Percentiles rank a stretch among this genome's conserved stretches.
Conservation (phyloP, 495 filamentous ascomycete genomes). For the Aspergillus cavernicola region DNA sequence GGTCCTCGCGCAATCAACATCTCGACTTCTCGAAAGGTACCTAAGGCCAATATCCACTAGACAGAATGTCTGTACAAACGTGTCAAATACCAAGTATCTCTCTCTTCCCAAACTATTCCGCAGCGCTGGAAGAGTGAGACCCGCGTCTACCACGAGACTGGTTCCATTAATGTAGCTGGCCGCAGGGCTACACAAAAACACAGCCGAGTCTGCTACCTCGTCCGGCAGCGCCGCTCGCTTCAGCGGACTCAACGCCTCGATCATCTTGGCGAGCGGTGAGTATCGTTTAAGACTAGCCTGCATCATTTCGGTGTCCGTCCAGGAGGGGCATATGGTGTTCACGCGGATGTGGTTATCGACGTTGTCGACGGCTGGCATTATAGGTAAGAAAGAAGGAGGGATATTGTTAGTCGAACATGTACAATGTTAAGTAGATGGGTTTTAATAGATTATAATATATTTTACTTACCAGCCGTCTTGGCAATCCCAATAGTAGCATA, state of each 20-base stretch:
- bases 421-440: too few relatives aligned
- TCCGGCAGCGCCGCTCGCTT: not conserved
- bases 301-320: not conserved
- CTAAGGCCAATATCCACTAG: too few relatives aligned
- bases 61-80: too few relatives aligned
- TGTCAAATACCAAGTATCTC: too few relatives aligned
- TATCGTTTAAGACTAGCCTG: not conserved
- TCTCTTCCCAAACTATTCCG: too few relatives aligned
- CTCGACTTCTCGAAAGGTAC: too few relatives aligned
- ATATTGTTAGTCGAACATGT: not conserved
- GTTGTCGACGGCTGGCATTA: not conserved
- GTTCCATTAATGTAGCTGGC: slow-evolving; percentile 3
- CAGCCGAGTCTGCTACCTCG: not conserved
- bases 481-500: not conserved
- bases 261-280: not conserved
- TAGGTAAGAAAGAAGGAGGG: too few relatives aligned
- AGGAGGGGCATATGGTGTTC: not conserved
- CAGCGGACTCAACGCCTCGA: not conserved
- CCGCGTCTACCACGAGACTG: not conserved
- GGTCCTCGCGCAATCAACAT: too few relatives aligned
- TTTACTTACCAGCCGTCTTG: not conserved
- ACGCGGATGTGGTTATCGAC: not conserved
- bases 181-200: not conserved
- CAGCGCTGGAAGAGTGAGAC: too few relatives aligned
- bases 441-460: too few relatives aligned